Evolutionary conservation across 345 rosid species (phyloP).

Genomic region (Populus tremula): DNA sequence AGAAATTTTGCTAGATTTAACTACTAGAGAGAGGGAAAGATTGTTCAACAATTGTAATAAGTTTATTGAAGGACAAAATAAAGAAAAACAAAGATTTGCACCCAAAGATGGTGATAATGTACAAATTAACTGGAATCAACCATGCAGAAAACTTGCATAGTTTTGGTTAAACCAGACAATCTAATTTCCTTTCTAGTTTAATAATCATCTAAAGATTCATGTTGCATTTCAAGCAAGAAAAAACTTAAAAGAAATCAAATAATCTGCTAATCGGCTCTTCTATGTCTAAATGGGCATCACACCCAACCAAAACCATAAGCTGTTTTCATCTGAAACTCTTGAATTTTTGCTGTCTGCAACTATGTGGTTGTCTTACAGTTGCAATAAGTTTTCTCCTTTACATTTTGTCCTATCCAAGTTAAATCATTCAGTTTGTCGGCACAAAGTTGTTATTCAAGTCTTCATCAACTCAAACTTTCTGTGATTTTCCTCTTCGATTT

Average conservation of each 20-base stretch:
- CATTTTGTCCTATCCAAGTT: neutral
- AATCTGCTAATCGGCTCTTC: neutral
- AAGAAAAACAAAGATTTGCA: neutral
- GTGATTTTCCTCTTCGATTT: neutral
- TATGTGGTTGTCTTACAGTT: neutral
- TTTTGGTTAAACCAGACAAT: too few species aligned
- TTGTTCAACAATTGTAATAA: neutral
- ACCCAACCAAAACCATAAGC: neutral
- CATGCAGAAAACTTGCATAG: neutral
- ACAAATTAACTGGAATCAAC: neutral
- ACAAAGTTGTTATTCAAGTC: neutral
- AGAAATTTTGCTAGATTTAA: neutral
- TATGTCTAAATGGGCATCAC: neutral
- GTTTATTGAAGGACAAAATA: too few species aligned
- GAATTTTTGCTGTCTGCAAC: neutral
- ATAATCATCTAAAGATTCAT: neutral
- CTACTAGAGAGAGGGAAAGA: neutral
- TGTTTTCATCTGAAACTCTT: neutral
- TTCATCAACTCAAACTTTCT: neutral
- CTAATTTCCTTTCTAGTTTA: neutral
- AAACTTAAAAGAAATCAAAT: neutral
- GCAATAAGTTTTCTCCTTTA: neutral
- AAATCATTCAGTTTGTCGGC: neutral
- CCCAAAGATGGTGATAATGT: neutral
- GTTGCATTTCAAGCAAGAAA: neutral